Percentiles rank a stretch among this genome's conserved stretches.
phyloP scores from a whole-genome alignment of 225 moss, liverwort and hornwort genomes.

The Ulota crispa region DNA sequence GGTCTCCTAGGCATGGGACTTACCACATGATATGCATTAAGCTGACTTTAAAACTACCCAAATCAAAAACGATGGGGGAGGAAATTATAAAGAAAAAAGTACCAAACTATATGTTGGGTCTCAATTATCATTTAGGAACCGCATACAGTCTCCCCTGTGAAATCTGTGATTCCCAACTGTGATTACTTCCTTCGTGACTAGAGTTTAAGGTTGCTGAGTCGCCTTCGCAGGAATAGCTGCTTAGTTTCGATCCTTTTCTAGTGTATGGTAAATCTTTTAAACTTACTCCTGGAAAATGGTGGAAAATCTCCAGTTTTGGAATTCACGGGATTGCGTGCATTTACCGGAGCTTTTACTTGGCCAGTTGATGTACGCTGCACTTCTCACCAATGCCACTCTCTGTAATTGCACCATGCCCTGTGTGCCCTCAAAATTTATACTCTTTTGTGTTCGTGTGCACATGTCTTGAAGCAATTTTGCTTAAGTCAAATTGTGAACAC shows the following conservation, averaged over 20 bases:
- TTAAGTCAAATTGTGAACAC: background rate
- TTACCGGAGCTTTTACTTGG: background rate
- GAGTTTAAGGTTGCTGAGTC: conserved; percentile 3
- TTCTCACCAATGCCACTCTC: background rate
- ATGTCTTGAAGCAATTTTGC: background rate
- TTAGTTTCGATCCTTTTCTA: background rate
- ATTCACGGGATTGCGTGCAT: background rate
- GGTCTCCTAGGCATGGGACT: background rate
- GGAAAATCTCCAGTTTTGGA: background rate
- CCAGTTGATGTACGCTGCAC: background rate
- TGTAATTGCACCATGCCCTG: background rate
- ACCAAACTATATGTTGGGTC: background rate
- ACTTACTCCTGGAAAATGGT: background rate
- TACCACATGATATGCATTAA: conserved; percentile 17
- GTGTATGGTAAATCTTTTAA: background rate
- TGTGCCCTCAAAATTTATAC: background rate
- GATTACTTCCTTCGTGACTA: conserved; percentile 16
- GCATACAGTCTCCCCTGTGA: conserved; percentile 6
- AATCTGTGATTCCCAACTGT: conserved; percentile 7
- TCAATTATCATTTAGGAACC: background rate
- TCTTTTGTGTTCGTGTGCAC: background rate
- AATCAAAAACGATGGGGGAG: conserved; percentile 7
- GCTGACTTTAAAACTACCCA: conserved; percentile 16
- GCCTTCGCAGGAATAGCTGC: background rate
- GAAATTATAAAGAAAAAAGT: background rate